phyloP scores from a whole-genome alignment of 108 stramenopile species.

The Skeletonema potamos region DNA sequence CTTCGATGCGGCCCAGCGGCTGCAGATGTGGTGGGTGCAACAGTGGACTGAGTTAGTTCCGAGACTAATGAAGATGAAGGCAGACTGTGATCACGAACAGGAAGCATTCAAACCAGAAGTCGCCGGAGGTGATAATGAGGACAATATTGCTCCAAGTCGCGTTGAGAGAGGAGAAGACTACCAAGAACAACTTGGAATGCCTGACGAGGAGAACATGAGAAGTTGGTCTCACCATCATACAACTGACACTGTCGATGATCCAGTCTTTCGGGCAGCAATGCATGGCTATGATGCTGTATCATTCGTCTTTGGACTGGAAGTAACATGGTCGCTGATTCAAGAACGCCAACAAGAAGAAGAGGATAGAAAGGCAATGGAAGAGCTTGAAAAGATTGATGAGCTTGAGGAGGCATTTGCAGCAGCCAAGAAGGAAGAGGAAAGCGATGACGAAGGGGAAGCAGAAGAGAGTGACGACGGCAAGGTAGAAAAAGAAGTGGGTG shows the following conservation, averaged over 20 bases:
- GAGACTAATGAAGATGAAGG: slow-evolving; percentile 78
- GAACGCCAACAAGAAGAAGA: slow-evolving; percentile 89
- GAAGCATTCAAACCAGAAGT: slow-evolving; percentile 26
- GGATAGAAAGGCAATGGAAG: slow-evolving; percentile 66
- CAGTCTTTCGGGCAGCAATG: slow-evolving; percentile 90
- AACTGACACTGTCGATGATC: slow-evolving; percentile 92
- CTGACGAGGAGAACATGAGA: slow-evolving; percentile 94
- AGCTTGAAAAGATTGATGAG: slow-evolving; percentile 53
- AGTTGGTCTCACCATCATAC: slow-evolving; percentile 92
- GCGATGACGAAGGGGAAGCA: background rate
- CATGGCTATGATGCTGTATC: slow-evolving; percentile 83
- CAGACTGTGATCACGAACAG: slow-evolving; percentile 50
- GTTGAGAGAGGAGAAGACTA: slow-evolving; percentile 84
- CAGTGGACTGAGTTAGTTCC: slow-evolving; percentile 85
- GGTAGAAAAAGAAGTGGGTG: background rate
- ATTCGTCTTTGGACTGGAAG: slow-evolving; percentile 95
- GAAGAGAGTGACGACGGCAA: slow-evolving; percentile 5
- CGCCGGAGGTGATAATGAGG: slow-evolving; percentile 23
- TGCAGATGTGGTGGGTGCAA: slow-evolving; percentile 80
- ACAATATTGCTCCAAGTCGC: slow-evolving; percentile 19
- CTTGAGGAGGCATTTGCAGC: slow-evolving; percentile 8
- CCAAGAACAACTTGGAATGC: slow-evolving; percentile 92
- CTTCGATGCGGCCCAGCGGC: slow-evolving; percentile 72
- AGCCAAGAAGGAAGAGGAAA: slow-evolving; percentile 1
- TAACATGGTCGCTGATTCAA: slow-evolving; percentile 91